Evolutionary conservation across 176 grass and related monocot species (phyloP).

Genomic region (Triticum aestivum): DNA sequence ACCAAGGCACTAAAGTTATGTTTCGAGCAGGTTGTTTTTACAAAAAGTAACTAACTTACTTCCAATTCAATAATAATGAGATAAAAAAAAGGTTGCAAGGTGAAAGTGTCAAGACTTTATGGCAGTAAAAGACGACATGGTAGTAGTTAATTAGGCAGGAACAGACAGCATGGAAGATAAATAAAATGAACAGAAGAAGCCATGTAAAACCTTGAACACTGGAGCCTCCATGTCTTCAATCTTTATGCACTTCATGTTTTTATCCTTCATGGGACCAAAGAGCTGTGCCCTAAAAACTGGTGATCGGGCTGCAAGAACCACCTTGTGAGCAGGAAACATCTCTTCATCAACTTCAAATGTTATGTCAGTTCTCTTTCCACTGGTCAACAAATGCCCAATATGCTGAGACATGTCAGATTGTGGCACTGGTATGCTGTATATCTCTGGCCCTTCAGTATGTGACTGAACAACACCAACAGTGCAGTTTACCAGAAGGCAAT

Average conservation of each 20-base stretch:
- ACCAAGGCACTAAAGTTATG: not conserved
- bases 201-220: conserved; percentile 81
- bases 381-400: conserved; percentile 67
- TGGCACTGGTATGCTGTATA: conserved; percentile 78
- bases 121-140: not conserved
- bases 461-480: conserved; percentile 93
- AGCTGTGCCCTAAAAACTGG: conserved; percentile 97
- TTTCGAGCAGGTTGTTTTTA: not conserved
- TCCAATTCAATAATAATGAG: not conserved
- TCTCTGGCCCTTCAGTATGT: conserved; percentile 80
- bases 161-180: not conserved
- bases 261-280: conserved; percentile 97
- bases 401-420: conserved; percentile 76
- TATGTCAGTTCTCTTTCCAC: conserved; percentile 70
- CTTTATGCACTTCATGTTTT: conserved; percentile 72
- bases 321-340: conserved; percentile 77
- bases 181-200: not conserved
- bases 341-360: conserved; percentile 84
- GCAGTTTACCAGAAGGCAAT: conserved; percentile 92
- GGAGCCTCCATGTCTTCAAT: conserved; percentile 92
- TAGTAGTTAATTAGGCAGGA: conserved; percentile 1
- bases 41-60: not conserved
- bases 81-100: not conserved
- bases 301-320: conserved; percentile 81
- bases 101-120: not conserved